These are phyloP conservation scores for Magnolia sinica DNA, from an alignment of 164 flowering plant genomes.

Conservation along the genomic window DNA sequence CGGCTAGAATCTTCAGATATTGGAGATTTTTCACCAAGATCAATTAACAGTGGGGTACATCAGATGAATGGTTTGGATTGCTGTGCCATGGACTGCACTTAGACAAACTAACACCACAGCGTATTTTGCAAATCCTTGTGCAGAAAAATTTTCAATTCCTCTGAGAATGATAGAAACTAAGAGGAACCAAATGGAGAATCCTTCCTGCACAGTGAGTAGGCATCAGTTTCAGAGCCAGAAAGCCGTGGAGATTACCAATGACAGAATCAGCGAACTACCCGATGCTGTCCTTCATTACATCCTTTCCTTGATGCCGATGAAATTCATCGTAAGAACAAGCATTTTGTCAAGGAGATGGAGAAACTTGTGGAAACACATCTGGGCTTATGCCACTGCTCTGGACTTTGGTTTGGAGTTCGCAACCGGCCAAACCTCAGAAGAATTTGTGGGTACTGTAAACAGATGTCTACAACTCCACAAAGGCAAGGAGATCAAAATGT, in stretches of 20 bases:
- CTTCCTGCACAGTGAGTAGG: too few relatives aligned
- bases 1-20: too few relatives aligned
- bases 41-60: too few relatives aligned
- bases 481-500: neutral
- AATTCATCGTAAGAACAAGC: conserved; percentile 1
- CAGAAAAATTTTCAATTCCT: too few relatives aligned
- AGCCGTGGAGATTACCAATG: neutral
- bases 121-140: too few relatives aligned
- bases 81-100: too few relatives aligned
- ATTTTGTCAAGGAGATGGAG: conserved; percentile 15
- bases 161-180: too few relatives aligned
- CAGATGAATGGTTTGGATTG: too few relatives aligned
- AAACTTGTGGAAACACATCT: conserved; percentile 2
- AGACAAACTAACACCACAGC: too few relatives aligned
- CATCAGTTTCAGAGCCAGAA: too few relatives aligned
- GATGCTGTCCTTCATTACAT: conserved; percentile 9
- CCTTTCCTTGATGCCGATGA: conserved; percentile 9
- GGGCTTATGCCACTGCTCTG: neutral
- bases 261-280: conserved; percentile 10
- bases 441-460: conserved; percentile 3
- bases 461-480: conserved; percentile 3
- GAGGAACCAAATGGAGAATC: too few relatives aligned
- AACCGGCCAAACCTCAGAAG: neutral
- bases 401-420: conserved; percentile 5
- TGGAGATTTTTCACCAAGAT: too few relatives aligned